Conservation (phyloP, 768 basidiomycete genomes). For the Pulveroboletus frians region DNA sequence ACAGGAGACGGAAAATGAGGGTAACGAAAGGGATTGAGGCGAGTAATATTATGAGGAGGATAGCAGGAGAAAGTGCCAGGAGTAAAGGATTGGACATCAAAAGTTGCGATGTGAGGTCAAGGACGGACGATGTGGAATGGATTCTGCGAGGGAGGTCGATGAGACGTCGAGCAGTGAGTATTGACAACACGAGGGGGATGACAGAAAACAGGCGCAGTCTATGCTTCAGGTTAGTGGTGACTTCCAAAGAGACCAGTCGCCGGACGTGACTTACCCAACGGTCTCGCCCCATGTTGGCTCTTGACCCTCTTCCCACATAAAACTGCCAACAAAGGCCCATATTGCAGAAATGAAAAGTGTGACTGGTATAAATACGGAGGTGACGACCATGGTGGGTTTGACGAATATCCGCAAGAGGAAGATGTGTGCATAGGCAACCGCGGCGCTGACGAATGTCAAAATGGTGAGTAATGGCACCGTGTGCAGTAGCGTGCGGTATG, state of each 20-base stretch:
- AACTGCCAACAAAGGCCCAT: conserved; percentile 81
- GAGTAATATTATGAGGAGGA: conserved; percentile 63
- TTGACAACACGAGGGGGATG: conserved; percentile 63
- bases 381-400: conserved; percentile 75
- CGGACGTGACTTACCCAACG: conserved; percentile 51
- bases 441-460: conserved; percentile 64
- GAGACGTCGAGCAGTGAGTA: conserved; percentile 68
- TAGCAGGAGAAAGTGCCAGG: conserved; percentile 65
- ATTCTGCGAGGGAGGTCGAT: conserved; percentile 66
- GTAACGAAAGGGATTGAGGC: conserved; percentile 76
- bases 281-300: conserved; percentile 81
- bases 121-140: conserved; percentile 55
- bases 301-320: conserved; percentile 49
- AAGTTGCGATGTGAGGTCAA: conserved; percentile 60
- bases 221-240: conserved; percentile 7
- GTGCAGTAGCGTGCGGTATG: conserved; percentile 70
- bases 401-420: conserved; percentile 76
- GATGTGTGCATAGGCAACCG: conserved; percentile 68
- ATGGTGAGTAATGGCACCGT: conserved; percentile 74
- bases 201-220: conserved; percentile 63
- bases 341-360: conserved; percentile 69
- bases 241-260: neutral
- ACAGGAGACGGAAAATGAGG: conserved; percentile 68
- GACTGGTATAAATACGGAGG: conserved; percentile 69
- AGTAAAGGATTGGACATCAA: conserved; percentile 71